phyloP scores from a whole-genome alignment of 148 eudicot genomes.

The Silene latifolia region DNA sequence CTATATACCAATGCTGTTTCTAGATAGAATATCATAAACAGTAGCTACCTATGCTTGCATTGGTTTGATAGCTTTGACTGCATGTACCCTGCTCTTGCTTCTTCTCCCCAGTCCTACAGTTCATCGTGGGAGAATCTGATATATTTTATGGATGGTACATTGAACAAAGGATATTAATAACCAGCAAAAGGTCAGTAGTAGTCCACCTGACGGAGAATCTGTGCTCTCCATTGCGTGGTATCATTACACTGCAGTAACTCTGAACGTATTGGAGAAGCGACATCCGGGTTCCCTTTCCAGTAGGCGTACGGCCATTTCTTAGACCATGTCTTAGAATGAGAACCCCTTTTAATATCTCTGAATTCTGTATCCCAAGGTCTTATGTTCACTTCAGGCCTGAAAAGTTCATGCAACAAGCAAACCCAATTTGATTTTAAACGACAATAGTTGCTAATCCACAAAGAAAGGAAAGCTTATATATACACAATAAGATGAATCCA shows the following conservation, averaged over 20 bases:
- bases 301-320: constrained; percentile 60
- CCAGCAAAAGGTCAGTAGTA: neutral
- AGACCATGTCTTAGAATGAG: constrained; percentile 55
- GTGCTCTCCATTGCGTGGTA: constrained; percentile 60
- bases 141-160: too few species aligned
- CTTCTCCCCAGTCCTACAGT: constrained; percentile 52
- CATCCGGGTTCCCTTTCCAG: constrained; percentile 94
- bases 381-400: constrained; percentile 79
- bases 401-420: constrained; percentile 8
- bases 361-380: constrained; percentile 83
- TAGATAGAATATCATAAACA: neutral
- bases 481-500: too few species aligned
- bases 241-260: constrained; percentile 60
- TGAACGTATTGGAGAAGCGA: constrained; percentile 56
- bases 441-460: neutral
- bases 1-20: too few species aligned
- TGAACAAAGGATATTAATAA: neutral
- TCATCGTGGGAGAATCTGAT: too few species aligned
- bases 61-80: constrained; percentile 57
- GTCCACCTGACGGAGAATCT: constrained; percentile 62
- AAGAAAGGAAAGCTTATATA: too few species aligned
- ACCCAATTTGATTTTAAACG: neutral
- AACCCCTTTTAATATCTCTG: constrained; percentile 61
- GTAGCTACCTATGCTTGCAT: constrained; percentile 50
- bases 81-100: constrained; percentile 44